Conservation (phyloP, 2,329 filamentous ascomycete genomes). For the Curvularia sp. region DNA sequence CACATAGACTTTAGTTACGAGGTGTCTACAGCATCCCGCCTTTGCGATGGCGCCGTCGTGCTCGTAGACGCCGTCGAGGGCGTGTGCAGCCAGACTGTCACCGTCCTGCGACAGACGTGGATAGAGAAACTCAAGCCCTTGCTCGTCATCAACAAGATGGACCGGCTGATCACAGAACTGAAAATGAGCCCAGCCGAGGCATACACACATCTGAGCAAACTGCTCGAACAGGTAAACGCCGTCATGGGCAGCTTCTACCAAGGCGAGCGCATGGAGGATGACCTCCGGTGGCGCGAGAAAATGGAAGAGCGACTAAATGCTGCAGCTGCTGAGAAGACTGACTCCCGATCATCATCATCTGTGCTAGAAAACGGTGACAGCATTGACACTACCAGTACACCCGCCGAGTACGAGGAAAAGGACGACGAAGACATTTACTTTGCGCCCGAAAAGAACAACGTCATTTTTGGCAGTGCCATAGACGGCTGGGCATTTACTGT, state of each 20-base stretch:
- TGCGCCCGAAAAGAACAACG: slow-evolving; percentile 96
- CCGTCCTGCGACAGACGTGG: slow-evolving; percentile 93
- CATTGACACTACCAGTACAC: slow-evolving; percentile 55
- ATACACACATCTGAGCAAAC: slow-evolving; percentile 84
- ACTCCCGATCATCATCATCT: slow-evolving; percentile 54
- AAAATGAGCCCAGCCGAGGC: slow-evolving; percentile 92
- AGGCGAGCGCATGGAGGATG: slow-evolving; percentile 97
- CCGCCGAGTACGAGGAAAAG: slow-evolving; percentile 78
- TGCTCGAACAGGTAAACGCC: slow-evolving; percentile 95
- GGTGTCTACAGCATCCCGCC: slow-evolving; percentile 90
- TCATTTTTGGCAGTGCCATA: slow-evolving; percentile 96
- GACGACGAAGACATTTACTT: slow-evolving; percentile 99
- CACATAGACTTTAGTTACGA: slow-evolving; percentile 99
- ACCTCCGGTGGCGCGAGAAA: slow-evolving; percentile 91
- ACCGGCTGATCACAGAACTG: slow-evolving; percentile 89
- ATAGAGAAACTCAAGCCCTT: slow-evolving; percentile 93
- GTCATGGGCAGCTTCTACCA: slow-evolving; percentile 98
- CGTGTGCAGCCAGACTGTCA: slow-evolving; percentile 98
- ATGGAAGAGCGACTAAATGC: slow-evolving; percentile 86
- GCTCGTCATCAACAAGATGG: slow-evolving; percentile 98
- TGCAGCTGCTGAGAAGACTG: slow-evolving; percentile 69
- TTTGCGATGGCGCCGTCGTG: slow-evolving; percentile 94
- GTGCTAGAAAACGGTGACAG: slow-evolving; percentile 62
- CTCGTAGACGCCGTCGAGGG: slow-evolving; percentile 96
- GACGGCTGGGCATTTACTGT: slow-evolving; percentile 99